Percentiles rank a stretch among this genome's conserved stretches.
phyloP scores from a whole-genome alignment of 805 yeast species.

The Candida berthetii region DNA sequence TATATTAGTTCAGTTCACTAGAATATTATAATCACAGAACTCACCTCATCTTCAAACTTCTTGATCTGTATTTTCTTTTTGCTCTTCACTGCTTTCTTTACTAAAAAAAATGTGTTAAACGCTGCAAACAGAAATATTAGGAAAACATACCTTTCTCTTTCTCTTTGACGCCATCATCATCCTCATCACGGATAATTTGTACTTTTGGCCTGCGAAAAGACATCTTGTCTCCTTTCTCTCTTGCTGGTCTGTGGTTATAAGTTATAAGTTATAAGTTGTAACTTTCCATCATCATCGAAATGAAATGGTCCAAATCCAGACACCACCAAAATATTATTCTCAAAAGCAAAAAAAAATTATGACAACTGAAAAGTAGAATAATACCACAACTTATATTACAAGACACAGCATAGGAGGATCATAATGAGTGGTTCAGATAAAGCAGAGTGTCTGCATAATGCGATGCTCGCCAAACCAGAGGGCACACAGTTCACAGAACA shows the following conservation, averaged over 20 bases:
- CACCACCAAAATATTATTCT: too few relatives aligned
- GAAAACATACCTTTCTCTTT: not conserved
- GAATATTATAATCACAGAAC: too few relatives aligned
- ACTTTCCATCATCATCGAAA: too few relatives aligned
- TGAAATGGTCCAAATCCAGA: too few relatives aligned
- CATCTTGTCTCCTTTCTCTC: not conserved
- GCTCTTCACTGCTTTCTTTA: not conserved
- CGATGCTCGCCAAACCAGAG: slow-evolving; percentile 50
- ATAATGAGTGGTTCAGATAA: too few relatives aligned
- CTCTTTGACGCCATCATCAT: not conserved
- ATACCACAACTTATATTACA: too few relatives aligned
- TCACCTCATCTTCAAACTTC: not conserved
- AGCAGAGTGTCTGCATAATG: slow-evolving; percentile 56
- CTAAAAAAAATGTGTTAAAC: not conserved
- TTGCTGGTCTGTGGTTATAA: too few relatives aligned
- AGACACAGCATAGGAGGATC: too few relatives aligned
- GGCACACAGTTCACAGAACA: slow-evolving; percentile 56
- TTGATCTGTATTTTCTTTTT: not conserved
- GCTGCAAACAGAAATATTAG: not conserved
- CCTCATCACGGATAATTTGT: not conserved
- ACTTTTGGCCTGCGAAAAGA: not conserved
- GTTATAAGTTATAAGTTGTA: too few relatives aligned
- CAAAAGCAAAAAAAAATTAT: too few relatives aligned
- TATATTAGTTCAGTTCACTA: too few relatives aligned
- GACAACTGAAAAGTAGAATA: too few relatives aligned